phyloP scores from a whole-genome alignment of 2,329 filamentous ascomycete genomes.

The Aspergillus arachidicola region DNA sequence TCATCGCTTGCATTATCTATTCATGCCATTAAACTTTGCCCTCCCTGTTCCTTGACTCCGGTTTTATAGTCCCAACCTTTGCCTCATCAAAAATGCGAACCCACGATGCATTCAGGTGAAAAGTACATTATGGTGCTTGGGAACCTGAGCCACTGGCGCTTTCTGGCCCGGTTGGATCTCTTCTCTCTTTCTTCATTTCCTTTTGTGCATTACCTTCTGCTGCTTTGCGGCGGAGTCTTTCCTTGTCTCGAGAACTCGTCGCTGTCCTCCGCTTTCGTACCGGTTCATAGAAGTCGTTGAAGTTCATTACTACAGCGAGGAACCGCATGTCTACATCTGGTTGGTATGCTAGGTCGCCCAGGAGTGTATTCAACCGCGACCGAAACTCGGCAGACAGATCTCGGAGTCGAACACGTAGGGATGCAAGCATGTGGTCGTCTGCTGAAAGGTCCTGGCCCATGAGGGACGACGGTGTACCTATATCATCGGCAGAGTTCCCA shows the following conservation, averaged over 20 bases:
- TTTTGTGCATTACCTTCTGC: slow-evolving; percentile 23
- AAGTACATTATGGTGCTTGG: slow-evolving; percentile 1
- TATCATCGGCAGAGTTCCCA: slow-evolving; percentile 26
- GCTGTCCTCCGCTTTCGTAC: slow-evolving; percentile 59
- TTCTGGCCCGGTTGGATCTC: slow-evolving; percentile 15
- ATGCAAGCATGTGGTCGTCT: slow-evolving; percentile 69
- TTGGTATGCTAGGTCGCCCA: slow-evolving; percentile 91
- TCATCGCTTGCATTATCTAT: slow-evolving; percentile 21
- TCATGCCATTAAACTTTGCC: slow-evolving; percentile 10
- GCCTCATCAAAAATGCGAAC: background rate
- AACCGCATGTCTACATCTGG: slow-evolving; percentile 95
- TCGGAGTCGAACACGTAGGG: slow-evolving; percentile 72
- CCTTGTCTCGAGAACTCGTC: slow-evolving; percentile 35
- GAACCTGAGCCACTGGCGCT: slow-evolving; percentile 5
- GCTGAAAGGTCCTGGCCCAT: slow-evolving; percentile 36
- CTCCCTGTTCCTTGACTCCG: slow-evolving; percentile 10
- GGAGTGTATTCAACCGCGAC: slow-evolving; percentile 73
- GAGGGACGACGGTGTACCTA: slow-evolving; percentile 45
- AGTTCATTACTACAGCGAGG: slow-evolving; percentile 96
- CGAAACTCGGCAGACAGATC: slow-evolving; percentile 76
- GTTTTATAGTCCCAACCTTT: background rate
- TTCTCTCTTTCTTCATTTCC: slow-evolving; percentile 30
- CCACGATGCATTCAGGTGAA: background rate
- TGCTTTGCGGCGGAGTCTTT: slow-evolving; percentile 30
- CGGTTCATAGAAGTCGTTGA: slow-evolving; percentile 93